phyloP scores from a whole-genome alignment of 371 early-diverging fungal species.

The Nematocida parisii region DNA sequence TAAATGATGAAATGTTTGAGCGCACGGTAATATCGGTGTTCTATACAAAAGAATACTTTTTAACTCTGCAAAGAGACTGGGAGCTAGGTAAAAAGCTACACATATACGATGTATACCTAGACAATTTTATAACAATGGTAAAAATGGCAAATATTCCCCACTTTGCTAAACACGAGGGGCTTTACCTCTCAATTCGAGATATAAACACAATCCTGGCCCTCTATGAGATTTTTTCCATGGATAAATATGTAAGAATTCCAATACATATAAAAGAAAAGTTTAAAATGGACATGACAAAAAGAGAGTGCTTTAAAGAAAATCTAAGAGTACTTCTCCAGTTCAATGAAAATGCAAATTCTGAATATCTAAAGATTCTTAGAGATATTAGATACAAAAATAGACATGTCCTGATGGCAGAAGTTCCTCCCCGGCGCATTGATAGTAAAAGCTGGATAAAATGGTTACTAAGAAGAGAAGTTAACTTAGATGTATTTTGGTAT shows the following conservation, averaged over 20 bases:
- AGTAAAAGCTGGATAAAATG: slow-evolving; percentile 16
- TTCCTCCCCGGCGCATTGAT: slow-evolving; percentile 4
- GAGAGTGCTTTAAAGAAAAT: slow-evolving; percentile 52
- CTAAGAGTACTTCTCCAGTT: slow-evolving; percentile 1
- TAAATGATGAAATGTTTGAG: background rate
- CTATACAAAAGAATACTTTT: slow-evolving; percentile 44
- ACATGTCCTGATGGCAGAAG: slow-evolving; percentile 9
- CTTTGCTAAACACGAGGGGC: slow-evolving; percentile 10
- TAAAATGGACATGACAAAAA: slow-evolving; percentile 44
- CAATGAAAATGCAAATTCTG: background rate
- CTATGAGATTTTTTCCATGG: slow-evolving; percentile 43
- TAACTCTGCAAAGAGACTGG: slow-evolving; percentile 11
- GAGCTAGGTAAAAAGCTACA: background rate
- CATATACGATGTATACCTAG: slow-evolving; percentile 28
- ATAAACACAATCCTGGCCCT: slow-evolving; percentile 37
- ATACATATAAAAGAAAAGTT: background rate
- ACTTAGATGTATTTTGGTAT: slow-evolving; percentile 52
- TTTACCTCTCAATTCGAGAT: background rate
- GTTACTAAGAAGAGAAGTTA: slow-evolving; percentile 27
- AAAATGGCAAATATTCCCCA: slow-evolving; percentile 49
- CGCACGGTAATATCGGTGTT: slow-evolving; percentile 20
- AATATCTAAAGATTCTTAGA: slow-evolving; percentile 20
- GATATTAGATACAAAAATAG: slow-evolving; percentile 1
- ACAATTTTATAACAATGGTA: slow-evolving; percentile 52
- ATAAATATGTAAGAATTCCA: slow-evolving; percentile 25